phyloP scores from a whole-genome alignment of 2,329 filamentous ascomycete genomes.

The Xylariaceae sp. region DNA sequence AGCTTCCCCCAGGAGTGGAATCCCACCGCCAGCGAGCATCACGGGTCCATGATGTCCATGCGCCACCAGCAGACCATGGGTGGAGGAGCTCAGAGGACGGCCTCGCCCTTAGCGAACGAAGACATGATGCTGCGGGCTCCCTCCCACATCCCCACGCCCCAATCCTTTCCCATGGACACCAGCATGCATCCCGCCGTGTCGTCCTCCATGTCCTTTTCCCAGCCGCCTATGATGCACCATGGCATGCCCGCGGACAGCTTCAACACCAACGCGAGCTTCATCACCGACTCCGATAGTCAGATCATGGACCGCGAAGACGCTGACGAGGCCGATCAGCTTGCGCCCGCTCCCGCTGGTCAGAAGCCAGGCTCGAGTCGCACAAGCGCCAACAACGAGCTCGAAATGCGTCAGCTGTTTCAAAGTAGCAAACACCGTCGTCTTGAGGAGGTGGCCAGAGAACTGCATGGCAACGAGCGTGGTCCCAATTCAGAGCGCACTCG shows the following conservation, averaged over 20 bases:
- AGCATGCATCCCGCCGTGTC: conserved; percentile 45
- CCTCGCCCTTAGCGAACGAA: conserved; percentile 48
- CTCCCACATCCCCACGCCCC: conserved; percentile 50
- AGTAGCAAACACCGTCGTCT: conserved; percentile 64
- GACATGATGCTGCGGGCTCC: conserved; percentile 57
- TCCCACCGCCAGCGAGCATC: conserved; percentile 23
- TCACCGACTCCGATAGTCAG: conserved; percentile 55
- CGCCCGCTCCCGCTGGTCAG: conserved; percentile 41
- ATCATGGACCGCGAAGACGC: conserved; percentile 58
- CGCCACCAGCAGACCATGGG: conserved; percentile 41
- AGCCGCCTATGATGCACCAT: conserved; percentile 43
- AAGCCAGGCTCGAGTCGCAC: conserved; percentile 59
- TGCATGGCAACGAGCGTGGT: conserved; percentile 74
- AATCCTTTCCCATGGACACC: conserved; percentile 47
- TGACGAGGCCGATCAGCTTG: conserved; percentile 53
- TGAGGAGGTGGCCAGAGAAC: conserved; percentile 68
- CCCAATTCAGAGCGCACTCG: conserved; percentile 79
- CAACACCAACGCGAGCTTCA: conserved; percentile 49
- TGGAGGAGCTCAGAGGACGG: conserved; percentile 23
- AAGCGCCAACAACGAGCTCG: conserved; percentile 75
- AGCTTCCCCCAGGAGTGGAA: conserved; percentile 51
- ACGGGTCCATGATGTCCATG: conserved; percentile 30
- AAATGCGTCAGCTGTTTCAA: conserved; percentile 72
- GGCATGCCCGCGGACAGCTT: conserved; percentile 54
- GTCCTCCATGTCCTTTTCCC: conserved; percentile 40